Evolutionary conservation across 257 asterid genomes (phyloP).

Genomic region (Rubia yunnanensis): DNA sequence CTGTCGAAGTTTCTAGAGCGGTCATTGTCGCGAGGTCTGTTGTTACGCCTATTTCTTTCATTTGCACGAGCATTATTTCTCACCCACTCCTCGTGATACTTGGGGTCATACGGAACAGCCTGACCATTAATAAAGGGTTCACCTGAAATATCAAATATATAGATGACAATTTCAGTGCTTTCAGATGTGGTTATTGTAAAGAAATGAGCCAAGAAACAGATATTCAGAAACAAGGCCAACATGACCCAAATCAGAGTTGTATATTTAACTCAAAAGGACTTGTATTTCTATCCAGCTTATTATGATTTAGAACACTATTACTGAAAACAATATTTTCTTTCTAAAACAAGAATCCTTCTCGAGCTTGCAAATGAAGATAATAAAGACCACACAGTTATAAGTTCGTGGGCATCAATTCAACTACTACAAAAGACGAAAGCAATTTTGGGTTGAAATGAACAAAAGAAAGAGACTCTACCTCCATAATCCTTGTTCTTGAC

Average conservation of each 20-base stretch:
- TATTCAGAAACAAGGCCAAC: too few relatives aligned
- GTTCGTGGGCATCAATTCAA: not conserved
- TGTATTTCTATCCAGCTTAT: not conserved
- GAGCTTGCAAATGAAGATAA: too few relatives aligned
- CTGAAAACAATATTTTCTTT: not conserved
- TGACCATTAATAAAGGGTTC: constrained; percentile 94
- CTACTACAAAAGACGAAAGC: too few relatives aligned
- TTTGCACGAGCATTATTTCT: constrained; percentile 81
- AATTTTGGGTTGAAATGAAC: not conserved
- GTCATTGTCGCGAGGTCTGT: constrained; percentile 68
- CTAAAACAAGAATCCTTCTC: not conserved
- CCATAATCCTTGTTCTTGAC: constrained; percentile 89
- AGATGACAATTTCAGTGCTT: not conserved
- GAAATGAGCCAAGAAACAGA: not conserved
- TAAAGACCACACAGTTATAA: not conserved
- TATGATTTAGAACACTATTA: not conserved
- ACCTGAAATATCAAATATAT: constrained; percentile 40
- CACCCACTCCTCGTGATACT: constrained; percentile 92
- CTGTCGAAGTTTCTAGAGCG: constrained; percentile 55
- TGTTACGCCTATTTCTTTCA: constrained; percentile 76
- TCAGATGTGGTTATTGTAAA: not conserved
- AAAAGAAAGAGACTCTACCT: constrained; percentile 36
- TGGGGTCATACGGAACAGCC: constrained; percentile 93
- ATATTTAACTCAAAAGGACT: too few relatives aligned
- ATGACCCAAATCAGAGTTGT: too few relatives aligned